Evolutionary conservation across 108 stramenopile genomes (phyloP).

Genomic region (Skeletonema costatum): DNA sequence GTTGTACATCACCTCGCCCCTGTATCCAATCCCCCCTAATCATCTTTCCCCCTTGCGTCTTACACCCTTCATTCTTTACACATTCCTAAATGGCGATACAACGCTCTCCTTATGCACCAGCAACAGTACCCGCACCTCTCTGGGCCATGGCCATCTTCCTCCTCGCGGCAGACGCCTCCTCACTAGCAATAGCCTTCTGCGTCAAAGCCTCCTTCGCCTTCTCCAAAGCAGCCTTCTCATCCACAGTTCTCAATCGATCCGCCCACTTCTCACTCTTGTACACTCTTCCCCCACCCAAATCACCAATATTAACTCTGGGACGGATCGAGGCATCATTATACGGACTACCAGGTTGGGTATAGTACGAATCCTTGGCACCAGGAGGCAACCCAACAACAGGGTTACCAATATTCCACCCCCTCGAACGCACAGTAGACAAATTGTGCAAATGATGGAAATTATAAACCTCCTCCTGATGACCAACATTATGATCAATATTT

Average conservation of each 20-base stretch:
- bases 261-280: slow-evolving; percentile 92
- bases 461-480: slow-evolving; percentile 73
- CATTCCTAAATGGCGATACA: too few relatives aligned
- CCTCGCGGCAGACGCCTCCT: slow-evolving; percentile 31
- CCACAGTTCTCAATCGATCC: slow-evolving; percentile 77
- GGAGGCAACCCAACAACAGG: slow-evolving; percentile 80
- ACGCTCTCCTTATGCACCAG: slow-evolving; percentile 2
- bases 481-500: slow-evolving; percentile 69
- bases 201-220: slow-evolving; percentile 28
- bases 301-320: slow-evolving; percentile 68
- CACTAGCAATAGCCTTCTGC: slow-evolving; percentile 22
- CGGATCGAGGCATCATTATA: slow-evolving; percentile 79
- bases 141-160: slow-evolving; percentile 31
- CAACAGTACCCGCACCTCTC: slow-evolving; percentile 40
- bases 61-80: background rate
- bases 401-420: slow-evolving; percentile 90
- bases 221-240: slow-evolving; percentile 66
- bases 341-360: slow-evolving; percentile 95
- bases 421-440: slow-evolving; percentile 80
- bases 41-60: background rate
- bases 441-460: slow-evolving; percentile 87
- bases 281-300: slow-evolving; percentile 82
- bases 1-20: background rate
- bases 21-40: background rate
- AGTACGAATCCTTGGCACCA: slow-evolving; percentile 78